Base-by-base conservation (phyloP, 73 alveolate species). In the Paramecium sonneborni region DNA sequence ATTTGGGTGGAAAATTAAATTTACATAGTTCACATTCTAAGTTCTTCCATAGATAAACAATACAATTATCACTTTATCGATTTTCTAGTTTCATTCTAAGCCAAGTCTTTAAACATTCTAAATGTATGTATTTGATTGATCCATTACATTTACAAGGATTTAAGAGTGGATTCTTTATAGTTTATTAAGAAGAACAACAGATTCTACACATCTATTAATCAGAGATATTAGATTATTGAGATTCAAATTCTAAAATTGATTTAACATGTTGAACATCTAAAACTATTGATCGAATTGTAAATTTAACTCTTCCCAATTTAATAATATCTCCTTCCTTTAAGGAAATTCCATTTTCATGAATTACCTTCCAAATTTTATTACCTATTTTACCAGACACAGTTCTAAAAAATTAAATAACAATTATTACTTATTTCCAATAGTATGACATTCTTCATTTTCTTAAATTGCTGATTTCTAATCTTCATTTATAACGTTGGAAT, bases 111-210 rank as follows among this genome's bases (percentile, higher is more conserved):
- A 94, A 35, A 46, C 96, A 94, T 26, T 85, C 92, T 12, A 94
- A 76, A 92, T 94, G 97, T 6, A 94, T 90, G 76, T 68, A 84
- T 84, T 93, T 94, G 88, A 94, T 88, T 5, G 96, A 82, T 48
- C 96, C 96, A 11, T 95, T 88, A 44, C 96, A 94, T 32, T 86
- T 76, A 38, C 96, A 94, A 24, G 95, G 95, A 69, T 86, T 94
- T 0, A 94, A 68, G 12, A 94, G 38, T n/a, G 96, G 95, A 72
- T 93, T 94, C 24, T 43, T 44, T 0, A 48, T 21, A 15, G 76
- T 94, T 69, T 85, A 94, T 46, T 94, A 96, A 24, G 92, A 89
- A 8, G 92, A 62, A 18, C 74, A 85, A 52, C 97, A 94, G 0
- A 94, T 93, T 48, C 96, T 74, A 67, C 96, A 88, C 70, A 86